Base-by-base conservation (phyloP, 2,329 filamentous ascomycete species). In the Talaromyces sp. region DNA sequence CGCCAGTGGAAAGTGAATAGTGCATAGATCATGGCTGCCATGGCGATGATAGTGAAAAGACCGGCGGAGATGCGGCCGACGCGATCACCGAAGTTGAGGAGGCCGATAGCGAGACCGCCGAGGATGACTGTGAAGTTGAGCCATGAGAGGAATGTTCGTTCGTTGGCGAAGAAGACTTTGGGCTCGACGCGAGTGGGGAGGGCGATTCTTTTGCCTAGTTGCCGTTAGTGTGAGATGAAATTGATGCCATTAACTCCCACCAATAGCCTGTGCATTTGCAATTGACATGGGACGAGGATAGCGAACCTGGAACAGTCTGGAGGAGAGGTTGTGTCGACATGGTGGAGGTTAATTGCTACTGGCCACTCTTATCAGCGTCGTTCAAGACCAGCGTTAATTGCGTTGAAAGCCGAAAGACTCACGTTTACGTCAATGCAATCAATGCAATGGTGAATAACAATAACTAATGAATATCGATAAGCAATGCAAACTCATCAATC, bases 141-240 rank as follows among this genome's bases (percentile, higher is more conserved):
- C 95, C 95, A 99, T 80, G 93, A 97, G 75, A 99, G 89, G 79
- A 99, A 99, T 69, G 95, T 99, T 69, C 95, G 92, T 83, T 99
- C 95, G 85, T 99, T 99, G 82, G 95, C 95, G 85, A 99, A 99
- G 88, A 98, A 99, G 84, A 99, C 95, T 82, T 99, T 99, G 74
- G 95, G 95, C 81, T 99, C 95, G 80, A 99, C 94, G 72, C 95
- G 93, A 67, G 94, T 97, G 65, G 95, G 95, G 70, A 99, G 92
- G 74, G 95, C 94, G 78, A 99, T 98, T 77, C 94, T 92, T 84
- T 99, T 99, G 86, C 94, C 94, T 97, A 73, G 60, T 5, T 31
- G n/a, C 10, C 11, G 31, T 56, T 56, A 56, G 53, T 15, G 29
- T 49, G 45, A 25, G 45, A 25, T 3, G 4, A 53, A 25, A 4